Conservation (phyloP, 2,329 filamentous ascomycete genomes). For the Colletotrichum tamarilloi region DNA sequence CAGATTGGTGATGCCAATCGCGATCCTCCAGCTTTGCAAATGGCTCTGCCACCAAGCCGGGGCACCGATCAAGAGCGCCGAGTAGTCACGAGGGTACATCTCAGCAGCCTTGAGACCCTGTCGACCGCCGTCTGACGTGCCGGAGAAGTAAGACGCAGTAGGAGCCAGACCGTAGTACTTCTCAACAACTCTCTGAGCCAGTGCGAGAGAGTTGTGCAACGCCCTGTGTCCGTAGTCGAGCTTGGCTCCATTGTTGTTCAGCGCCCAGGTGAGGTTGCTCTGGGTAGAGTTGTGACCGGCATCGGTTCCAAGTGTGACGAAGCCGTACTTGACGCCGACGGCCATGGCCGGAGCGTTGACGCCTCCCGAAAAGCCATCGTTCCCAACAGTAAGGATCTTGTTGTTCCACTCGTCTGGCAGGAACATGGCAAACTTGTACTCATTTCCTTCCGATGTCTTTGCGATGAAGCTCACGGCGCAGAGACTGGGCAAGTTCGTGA, state of each 20-base stretch:
- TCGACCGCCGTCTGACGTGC: constrained; percentile 63
- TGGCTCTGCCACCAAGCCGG: constrained; percentile 63
- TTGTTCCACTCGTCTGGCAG: constrained; percentile 46
- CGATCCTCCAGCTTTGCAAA: constrained; percentile 54
- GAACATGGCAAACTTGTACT: constrained; percentile 46
- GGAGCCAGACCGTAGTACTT: constrained; percentile 55
- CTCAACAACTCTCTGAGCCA: constrained; percentile 58
- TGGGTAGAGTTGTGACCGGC: constrained; percentile 53
- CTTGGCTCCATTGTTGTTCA: constrained; percentile 46
- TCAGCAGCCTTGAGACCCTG: constrained; percentile 53
- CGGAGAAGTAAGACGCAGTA: constrained; percentile 56
- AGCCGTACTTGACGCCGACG: constrained; percentile 46
- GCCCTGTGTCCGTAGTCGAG: constrained; percentile 53
- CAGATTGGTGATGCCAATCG: constrained; percentile 60
- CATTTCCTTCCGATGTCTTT: constrained; percentile 37
- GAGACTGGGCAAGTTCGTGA: constrained; percentile 45
- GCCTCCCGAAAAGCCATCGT: constrained; percentile 44
- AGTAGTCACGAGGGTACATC: constrained; percentile 48
- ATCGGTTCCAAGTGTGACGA: constrained; percentile 54
- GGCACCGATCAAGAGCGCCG: constrained; percentile 63
- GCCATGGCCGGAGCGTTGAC: constrained; percentile 49
- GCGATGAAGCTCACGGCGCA: constrained; percentile 47
- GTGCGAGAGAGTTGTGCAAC: constrained; percentile 59
- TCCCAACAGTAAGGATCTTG: constrained; percentile 46
- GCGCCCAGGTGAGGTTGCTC: constrained; percentile 50